A percentile compares a stretch with the other conserved stretches of the same genome.
Evolutionary conservation across 305 asterid genomes (phyloP).

Genomic region (Striga hermonthica): DNA sequence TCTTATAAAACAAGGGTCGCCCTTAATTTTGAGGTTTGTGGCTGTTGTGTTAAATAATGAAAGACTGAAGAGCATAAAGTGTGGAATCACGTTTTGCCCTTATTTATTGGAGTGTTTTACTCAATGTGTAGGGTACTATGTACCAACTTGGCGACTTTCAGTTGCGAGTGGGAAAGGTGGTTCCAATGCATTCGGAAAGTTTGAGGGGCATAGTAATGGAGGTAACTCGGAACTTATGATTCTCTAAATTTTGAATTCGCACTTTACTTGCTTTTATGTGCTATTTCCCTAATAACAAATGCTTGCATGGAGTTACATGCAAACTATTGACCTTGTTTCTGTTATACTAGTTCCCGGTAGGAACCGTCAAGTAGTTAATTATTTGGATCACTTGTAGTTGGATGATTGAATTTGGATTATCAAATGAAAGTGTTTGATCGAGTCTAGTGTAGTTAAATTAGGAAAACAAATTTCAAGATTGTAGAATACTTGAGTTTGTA

Average conservation of each 20-base stretch:
- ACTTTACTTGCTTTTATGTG: not conserved
- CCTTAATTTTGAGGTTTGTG: conserved; percentile 74
- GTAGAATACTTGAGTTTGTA: not conserved
- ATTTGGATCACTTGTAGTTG: conserved; percentile 6
- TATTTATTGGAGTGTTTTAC: conserved; percentile 21
- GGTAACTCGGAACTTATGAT: conserved; percentile 43
- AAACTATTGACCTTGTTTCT: not conserved
- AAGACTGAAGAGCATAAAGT: conserved; percentile 1
- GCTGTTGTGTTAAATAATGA: conserved; percentile 10
- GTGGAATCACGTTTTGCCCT: conserved; percentile 12
- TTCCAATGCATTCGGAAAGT: conserved; percentile 67
- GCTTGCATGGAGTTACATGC: too few relatives aligned
- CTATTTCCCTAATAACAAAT: not conserved
- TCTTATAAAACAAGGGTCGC: conserved; percentile 86
- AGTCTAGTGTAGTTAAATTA: not conserved
- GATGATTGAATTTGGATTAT: not conserved
- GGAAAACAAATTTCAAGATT: not conserved
- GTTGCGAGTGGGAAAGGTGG: conserved; percentile 93
- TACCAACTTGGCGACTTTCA: conserved; percentile 89
- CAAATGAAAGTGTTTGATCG: not conserved
- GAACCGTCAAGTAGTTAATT: not conserved
- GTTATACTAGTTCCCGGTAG: not conserved
- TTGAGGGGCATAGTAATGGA: conserved; percentile 98
- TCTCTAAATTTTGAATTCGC: not conserved
- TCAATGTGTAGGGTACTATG: conserved; percentile 57